Conservation (phyloP, 2,329 filamentous ascomycete genomes). For the Colletotrichum truncatum region DNA sequence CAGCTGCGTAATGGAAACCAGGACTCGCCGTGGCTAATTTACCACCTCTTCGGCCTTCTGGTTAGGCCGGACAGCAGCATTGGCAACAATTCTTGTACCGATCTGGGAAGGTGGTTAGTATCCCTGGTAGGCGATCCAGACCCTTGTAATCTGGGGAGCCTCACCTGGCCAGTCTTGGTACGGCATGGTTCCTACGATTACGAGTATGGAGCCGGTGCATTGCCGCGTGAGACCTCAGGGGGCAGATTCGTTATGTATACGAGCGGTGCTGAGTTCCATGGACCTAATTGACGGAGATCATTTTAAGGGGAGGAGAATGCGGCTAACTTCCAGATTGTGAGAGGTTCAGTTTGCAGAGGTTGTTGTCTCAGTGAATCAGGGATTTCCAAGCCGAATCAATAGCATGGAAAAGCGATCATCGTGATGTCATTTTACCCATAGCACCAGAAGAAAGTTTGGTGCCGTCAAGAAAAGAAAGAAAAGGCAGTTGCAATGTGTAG, state of each 20-base stretch:
- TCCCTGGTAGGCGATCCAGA: background rate
- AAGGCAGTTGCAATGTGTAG: background rate
- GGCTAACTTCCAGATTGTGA: too few species aligned
- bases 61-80: background rate
- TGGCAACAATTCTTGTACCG: background rate
- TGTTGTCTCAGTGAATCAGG: too few species aligned
- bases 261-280: background rate
- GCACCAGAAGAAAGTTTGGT: background rate
- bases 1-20: too few species aligned
- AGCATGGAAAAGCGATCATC: too few species aligned
- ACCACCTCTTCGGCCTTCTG: background rate
- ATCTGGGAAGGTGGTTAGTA: background rate
- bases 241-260: background rate
- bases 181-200: background rate
- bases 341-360: too few species aligned
- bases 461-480: background rate
- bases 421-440: background rate
- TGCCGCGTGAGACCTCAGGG: constrained; percentile 1
- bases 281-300: background rate
- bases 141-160: constrained; percentile 9
- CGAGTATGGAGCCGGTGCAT: background rate
- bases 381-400: too few species aligned
- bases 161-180: constrained; percentile 16
- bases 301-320: too few species aligned
- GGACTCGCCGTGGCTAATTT: too few species aligned